Base-by-base conservation (phyloP, 768 basidiomycete species). In the Kwoniella bestiolae region DNA sequence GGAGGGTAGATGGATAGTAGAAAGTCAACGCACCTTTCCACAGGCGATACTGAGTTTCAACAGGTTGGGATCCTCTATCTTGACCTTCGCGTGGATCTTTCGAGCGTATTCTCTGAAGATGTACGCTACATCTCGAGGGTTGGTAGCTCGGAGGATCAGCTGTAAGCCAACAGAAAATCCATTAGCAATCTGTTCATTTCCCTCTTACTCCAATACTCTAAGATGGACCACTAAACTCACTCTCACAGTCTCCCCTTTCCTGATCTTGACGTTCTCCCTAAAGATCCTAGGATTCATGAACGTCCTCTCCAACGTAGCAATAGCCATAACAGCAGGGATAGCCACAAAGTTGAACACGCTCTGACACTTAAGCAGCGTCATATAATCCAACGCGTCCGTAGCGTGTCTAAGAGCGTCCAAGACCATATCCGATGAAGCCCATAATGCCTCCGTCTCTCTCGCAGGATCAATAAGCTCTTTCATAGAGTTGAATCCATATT, bases 311-410 rank as follows among this genome's bases (percentile, higher is more conserved):
- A 99, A 85, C 7, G 95, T 98, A 9, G 95, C 94, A 69, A 99
- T 89, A 0, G 95, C 94, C 94, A 98, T 97, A 12, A 89, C 86
- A 18, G 89, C 91, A 5, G 95, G 95, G 64, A 98, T 91, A 0
- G 95, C 92, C 71, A 91, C 93, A 82, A 98, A 97, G 78, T 91
- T 91, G 85, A 98, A 98, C 21, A 96, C 88, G 62, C 86, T 90
- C 83, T 97, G 94, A 82, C 91, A 94, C 80, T 87, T 89, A 75
- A 97, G 83, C 49, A 96, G 81, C 44, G 86, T 84, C 69, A 98
- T 85, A 80, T 97, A 98, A 79, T 98, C 95, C 76, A 99, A 83
- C 18, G 91, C 85, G 77, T 95, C 93, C 32, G 86, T 86, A 5
- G 90, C 84, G 72, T 99, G 95, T 31, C 91, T 81, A 41, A 97